These are phyloP conservation scores for Fusarium coicis DNA, from an alignment of 2,329 filamentous ascomycete genomes.

Conservation along the genomic window DNA sequence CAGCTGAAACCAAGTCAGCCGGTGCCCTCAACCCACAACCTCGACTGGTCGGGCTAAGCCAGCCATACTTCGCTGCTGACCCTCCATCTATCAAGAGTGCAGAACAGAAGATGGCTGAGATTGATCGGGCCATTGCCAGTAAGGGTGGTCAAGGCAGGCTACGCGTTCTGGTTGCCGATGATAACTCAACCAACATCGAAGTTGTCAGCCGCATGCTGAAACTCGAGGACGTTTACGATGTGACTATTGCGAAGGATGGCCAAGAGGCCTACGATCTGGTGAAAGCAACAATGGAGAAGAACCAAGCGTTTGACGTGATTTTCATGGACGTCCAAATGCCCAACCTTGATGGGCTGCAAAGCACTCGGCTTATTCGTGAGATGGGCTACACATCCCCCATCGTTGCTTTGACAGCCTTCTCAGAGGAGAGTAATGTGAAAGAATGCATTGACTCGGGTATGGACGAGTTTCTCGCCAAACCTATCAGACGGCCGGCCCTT, in stretches of 20 bases:
- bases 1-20: constrained; percentile 46
- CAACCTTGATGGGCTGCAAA: constrained; percentile 88
- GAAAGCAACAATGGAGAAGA: constrained; percentile 80
- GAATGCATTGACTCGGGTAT: constrained; percentile 90
- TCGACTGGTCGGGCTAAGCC: constrained; percentile 83
- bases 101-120: constrained; percentile 71
- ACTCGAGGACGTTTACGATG: constrained; percentile 84
- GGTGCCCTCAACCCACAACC: constrained; percentile 72
- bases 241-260: constrained; percentile 86
- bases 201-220: constrained; percentile 73
- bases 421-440: constrained; percentile 88
- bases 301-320: constrained; percentile 82
- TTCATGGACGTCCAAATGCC: constrained; percentile 99
- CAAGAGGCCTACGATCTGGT: constrained; percentile 90
- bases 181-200: constrained; percentile 68
- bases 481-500: constrained; percentile 83
- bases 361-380: constrained; percentile 83
- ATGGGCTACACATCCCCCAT: constrained; percentile 91
- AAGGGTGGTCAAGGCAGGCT: constrained; percentile 72
- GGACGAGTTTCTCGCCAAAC: constrained; percentile 85
- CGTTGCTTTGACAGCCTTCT: constrained; percentile 89
- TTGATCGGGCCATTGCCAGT: constrained; percentile 71
- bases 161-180: constrained; percentile 86
- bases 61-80: constrained; percentile 77
- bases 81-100: constrained; percentile 52